phyloP scores from a whole-genome alignment of 352 stramenopile genomes.

The Blastocystis sp. region DNA sequence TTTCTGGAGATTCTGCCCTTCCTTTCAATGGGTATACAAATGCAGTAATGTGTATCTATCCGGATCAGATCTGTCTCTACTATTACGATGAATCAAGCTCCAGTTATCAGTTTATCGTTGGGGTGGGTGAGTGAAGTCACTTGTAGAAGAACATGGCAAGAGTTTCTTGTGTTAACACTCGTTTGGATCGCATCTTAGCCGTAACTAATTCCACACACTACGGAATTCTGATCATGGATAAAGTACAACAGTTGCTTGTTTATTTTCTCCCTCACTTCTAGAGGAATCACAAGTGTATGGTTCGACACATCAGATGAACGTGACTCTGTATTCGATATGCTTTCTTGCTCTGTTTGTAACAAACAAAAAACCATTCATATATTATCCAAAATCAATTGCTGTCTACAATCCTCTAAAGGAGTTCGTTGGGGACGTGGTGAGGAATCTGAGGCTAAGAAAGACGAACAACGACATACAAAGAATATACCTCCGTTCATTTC shows the following conservation, averaged over 20 bases:
- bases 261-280: background rate
- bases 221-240: slow-evolving; percentile 56
- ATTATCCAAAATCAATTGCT: background rate
- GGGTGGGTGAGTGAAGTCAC: no score
- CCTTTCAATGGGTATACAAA: background rate
- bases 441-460: slow-evolving; percentile 10
- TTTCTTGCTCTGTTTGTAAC: slow-evolving; percentile 44
- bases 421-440: slow-evolving; percentile 54
- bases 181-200: slow-evolving; percentile 8
- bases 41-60: slow-evolving; percentile 15
- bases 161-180: slow-evolving; percentile 4
- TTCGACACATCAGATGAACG: background rate
- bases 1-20: background rate
- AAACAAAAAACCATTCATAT: slow-evolving; percentile 41
- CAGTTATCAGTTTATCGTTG: slow-evolving; percentile 33
- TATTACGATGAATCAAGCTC: background rate
- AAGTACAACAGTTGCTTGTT: background rate
- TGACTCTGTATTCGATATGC: background rate
- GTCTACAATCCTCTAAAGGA: slow-evolving; percentile 46
- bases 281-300: slow-evolving; percentile 36
- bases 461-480: background rate
- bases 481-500: slow-evolving; percentile 49
- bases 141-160: background rate
- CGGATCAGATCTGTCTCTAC: slow-evolving; percentile 25
- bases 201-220: slow-evolving; percentile 5